Percentiles rank a stretch among this genome's conserved stretches.
Conservation (phyloP, 306 rosid genomes). For the Quercus robur region DNA sequence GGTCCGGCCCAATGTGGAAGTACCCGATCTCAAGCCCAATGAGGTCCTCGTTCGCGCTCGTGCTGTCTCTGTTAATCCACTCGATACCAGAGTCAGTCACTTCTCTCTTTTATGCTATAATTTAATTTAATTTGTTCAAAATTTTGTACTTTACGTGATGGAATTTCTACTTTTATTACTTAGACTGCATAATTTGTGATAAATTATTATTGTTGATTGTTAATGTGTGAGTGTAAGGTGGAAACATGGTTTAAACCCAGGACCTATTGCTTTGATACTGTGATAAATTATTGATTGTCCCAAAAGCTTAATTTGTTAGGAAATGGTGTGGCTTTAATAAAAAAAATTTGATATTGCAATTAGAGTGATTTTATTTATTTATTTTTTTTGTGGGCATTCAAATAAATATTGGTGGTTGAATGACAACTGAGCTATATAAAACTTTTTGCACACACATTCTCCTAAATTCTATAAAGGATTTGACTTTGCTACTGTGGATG, state of each 20-base stretch:
- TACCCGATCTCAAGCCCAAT: slow-evolving; percentile 63
- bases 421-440: background rate
- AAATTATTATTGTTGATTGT: too few species aligned
- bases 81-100: slow-evolving; percentile 71
- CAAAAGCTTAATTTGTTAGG: too few species aligned
- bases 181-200: background rate
- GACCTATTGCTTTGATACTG: too few species aligned
- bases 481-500: background rate
- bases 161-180: background rate
- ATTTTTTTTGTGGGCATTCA: too few species aligned
- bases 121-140: background rate
- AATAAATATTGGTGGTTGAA: background rate
- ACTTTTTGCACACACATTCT: too few species aligned
- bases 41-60: slow-evolving; percentile 55
- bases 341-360: too few species aligned
- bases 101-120: background rate
- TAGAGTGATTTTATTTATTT: too few species aligned
- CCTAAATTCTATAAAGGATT: background rate
- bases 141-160: background rate
- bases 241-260: too few species aligned
- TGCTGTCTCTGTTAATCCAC: slow-evolving; percentile 83
- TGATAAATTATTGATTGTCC: too few species aligned
- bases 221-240: too few species aligned
- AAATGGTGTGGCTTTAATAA: too few species aligned
- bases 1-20: slow-evolving; percentile 39